Evolutionary conservation across 108 stramenopile species (phyloP).

Genomic region (Cylindrotheca fusiformis): DNA sequence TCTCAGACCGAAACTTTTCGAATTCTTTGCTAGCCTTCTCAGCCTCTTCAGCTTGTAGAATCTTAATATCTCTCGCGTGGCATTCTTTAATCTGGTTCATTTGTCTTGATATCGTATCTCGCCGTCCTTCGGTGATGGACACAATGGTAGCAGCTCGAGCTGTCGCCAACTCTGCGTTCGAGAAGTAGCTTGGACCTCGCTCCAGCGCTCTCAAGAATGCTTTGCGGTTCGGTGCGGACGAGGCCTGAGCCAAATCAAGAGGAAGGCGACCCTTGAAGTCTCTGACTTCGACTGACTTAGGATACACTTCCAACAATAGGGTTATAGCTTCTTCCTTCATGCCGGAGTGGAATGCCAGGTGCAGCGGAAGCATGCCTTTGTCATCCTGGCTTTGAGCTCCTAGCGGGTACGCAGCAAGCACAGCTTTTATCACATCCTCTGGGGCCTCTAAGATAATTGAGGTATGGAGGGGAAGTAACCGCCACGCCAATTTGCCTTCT

Average conservation of each 20-base stretch:
- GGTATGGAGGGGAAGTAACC: conserved; percentile 83
- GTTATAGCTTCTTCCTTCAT: conserved; percentile 47
- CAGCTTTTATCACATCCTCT: conserved; percentile 52
- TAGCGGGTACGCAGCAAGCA: conserved; percentile 59
- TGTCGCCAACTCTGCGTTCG: conserved; percentile 20
- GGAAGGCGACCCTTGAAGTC: conserved; percentile 87
- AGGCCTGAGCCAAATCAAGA: conserved; percentile 67
- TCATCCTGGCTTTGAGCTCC: conserved; percentile 78
- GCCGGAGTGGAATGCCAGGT: conserved; percentile 78
- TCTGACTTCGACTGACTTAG: conserved; percentile 69
- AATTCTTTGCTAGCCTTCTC: too few relatives aligned
- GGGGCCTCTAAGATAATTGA: conserved; percentile 88
- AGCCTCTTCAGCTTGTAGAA: background rate
- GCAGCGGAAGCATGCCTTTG: conserved; percentile 85
- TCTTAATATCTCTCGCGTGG: conserved; percentile 6
- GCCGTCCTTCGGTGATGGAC: conserved; percentile 21
- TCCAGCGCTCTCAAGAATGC: conserved; percentile 66
- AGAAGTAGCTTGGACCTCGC: conserved; percentile 49
- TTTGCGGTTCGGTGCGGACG: conserved; percentile 55
- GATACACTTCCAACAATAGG: conserved; percentile 65
- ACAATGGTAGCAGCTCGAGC: conserved; percentile 30
- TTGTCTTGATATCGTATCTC: conserved; percentile 25
- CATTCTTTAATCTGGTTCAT: background rate
- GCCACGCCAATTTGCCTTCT: conserved; percentile 77
- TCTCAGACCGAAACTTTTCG: too few relatives aligned